phyloP scores from a whole-genome alignment of 352 stramenopile species.

The Thalassiosira mediterranea region DNA sequence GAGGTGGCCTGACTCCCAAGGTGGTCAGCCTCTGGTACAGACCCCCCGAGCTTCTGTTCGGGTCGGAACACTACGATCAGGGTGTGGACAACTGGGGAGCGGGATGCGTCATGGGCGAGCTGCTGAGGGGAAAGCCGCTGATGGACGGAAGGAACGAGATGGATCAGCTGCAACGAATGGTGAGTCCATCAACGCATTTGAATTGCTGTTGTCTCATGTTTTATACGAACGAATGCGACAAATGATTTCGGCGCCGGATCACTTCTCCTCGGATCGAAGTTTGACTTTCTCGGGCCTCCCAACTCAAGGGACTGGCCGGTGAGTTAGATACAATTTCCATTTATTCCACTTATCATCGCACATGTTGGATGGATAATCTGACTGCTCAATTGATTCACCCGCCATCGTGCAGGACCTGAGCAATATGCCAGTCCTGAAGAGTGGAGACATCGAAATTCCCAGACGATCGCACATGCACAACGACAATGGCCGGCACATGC shows the following conservation, averaged over 20 bases:
- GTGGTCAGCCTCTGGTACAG: slow-evolving; percentile 99
- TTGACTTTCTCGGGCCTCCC: slow-evolving; percentile 56
- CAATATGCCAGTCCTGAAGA: slow-evolving; percentile 51
- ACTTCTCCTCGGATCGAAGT: slow-evolving; percentile 21
- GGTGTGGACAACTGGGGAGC: slow-evolving; percentile 99
- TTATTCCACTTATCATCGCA: not conserved
- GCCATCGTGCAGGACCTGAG: slow-evolving; percentile 23
- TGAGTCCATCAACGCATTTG: slow-evolving; percentile 89
- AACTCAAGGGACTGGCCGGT: slow-evolving; percentile 47
- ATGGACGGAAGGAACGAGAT: slow-evolving; percentile 95
- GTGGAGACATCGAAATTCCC: slow-evolving; percentile 49
- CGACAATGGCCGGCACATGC: slow-evolving; percentile 30
- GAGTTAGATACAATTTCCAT: slow-evolving; percentile 13
- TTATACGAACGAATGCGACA: slow-evolving; percentile 4
- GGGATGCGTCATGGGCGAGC: slow-evolving; percentile 96
- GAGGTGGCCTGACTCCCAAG: slow-evolving; percentile 91
- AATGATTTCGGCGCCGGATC: not conserved
- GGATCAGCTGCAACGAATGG: slow-evolving; percentile 95
- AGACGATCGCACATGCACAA: slow-evolving; percentile 40
- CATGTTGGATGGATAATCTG: not conserved
- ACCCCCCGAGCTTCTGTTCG: slow-evolving; percentile 97
- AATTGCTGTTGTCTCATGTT: not conserved
- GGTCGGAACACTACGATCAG: slow-evolving; percentile 96
- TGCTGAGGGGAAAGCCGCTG: slow-evolving; percentile 89
- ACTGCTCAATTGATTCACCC: not conserved